Evolutionary conservation across 805 yeast genomes (phyloP), one percentile per base, ranked within the genome.

Genomic region (Saccharomycopsis sp.): DNA sequence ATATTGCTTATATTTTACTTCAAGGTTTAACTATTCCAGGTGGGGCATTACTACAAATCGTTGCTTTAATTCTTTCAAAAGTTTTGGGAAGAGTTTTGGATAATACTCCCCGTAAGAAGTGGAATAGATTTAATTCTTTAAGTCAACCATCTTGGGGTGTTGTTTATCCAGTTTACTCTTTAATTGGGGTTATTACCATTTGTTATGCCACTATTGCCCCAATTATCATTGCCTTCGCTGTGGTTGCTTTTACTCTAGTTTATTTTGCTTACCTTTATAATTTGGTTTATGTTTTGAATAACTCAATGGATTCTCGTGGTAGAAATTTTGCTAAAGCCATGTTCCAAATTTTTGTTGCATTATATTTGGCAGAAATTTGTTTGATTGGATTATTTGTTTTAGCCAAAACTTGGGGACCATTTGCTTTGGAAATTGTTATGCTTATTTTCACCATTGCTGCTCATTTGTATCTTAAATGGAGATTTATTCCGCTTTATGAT

Each of bases 51-150:
- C 69, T 84, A 44, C 96, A 86, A 61, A 59, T 85, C 41, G 87
- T 79, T 31, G 72, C 77, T 2, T 66, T 92, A 52, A 68, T 83
- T 40, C 64, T 88, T 48, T 77, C 82, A 39, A 77, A 81, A 55
- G 63, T 80, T 28, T 64, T 88, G 44, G 84, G 92, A 23, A 65
- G 64, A 48, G 45, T 86, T 18, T 69, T 92, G 46, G 95, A 87
- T 58, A 69, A 72, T 40, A 86, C 97, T 4, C 97, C 97, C 46
- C 77, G 97, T 63, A 79, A 85, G 61, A 83, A 80, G 64, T 89
- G 96, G 96, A 73, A 59, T 45, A 76, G 95, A 54, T 73, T 61
- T 56, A 74, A 74, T 56, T 68, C 65, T 1, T 64, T 89, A 51
- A 69, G 76, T 10, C 67, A 71, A 31, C 82, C 88, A 33, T 70